phyloP scores from a whole-genome alignment of 177 flowering plant species.

The Tripterygium wilfordii region DNA sequence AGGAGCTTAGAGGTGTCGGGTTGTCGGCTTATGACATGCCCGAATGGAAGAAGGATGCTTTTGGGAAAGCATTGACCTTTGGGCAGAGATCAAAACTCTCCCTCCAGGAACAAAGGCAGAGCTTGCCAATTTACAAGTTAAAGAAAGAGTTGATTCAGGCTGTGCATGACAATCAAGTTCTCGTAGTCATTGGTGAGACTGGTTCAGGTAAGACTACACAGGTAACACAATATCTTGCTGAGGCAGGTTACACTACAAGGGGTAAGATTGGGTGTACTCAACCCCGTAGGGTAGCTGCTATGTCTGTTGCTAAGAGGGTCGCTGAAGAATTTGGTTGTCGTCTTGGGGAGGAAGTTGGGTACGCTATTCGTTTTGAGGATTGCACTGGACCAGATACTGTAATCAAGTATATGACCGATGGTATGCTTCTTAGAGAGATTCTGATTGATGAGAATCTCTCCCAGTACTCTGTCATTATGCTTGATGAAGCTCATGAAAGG shows the following conservation, averaged over 20 bases:
- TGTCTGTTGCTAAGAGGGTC: conserved; percentile 97
- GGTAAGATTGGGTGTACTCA: conserved; percentile 98
- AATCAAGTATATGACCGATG: conserved; percentile 98
- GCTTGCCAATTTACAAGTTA: conserved; percentile 81
- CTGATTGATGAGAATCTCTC: conserved; percentile 77
- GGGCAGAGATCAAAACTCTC: conserved; percentile 97
- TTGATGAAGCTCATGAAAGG: conserved; percentile 97
- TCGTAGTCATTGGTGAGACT: conserved; percentile 95
- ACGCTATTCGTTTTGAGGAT: conserved; percentile 95
- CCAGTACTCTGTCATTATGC: too few species aligned
- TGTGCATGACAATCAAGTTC: conserved; percentile 83
- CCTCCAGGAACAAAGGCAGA: too few species aligned
- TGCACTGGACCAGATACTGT: conserved; percentile 99
- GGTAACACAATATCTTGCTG: conserved; percentile 94
- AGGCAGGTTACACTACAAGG: conserved; percentile 72
- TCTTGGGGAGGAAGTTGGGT: too few species aligned
- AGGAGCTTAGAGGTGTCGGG: conserved; percentile 96
- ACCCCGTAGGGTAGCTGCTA: conserved; percentile 97
- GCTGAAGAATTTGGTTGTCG: too few species aligned
- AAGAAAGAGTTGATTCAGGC: conserved; percentile 88
- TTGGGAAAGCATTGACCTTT: conserved; percentile 80
- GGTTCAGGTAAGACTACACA: too few species aligned
- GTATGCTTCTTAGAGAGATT: conserved; percentile 96
- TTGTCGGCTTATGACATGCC: conserved; percentile 96
- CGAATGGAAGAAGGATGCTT: conserved; percentile 99